phyloP scores from a whole-genome alignment of 2,329 filamentous ascomycete genomes.

The Grosmannia penicillata region DNA sequence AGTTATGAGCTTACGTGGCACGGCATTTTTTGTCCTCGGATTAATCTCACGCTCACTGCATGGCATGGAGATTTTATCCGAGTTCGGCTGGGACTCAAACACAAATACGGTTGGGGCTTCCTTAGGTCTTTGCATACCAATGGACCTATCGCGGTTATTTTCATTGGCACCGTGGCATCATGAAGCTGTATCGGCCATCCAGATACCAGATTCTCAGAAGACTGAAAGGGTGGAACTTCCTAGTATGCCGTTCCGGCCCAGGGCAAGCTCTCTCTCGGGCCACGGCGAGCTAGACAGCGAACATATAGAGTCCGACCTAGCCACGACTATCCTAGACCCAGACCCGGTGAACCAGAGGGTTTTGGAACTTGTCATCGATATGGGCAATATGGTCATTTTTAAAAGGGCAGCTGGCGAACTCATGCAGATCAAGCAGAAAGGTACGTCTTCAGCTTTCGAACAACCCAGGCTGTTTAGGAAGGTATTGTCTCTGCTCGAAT shows the following conservation, averaged over 20 bases:
- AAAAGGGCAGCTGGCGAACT: conserved; percentile 77
- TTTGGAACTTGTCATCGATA: conserved; percentile 68
- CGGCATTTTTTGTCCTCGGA: conserved; percentile 90
- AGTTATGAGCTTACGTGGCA: conserved; percentile 85
- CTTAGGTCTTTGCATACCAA: conserved; percentile 75
- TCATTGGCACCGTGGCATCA: conserved; percentile 49
- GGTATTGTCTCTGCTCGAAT: conserved; percentile 71
- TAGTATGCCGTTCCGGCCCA: conserved; percentile 23
- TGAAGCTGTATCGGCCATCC: conserved; percentile 30
- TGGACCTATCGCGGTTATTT: conserved; percentile 64
- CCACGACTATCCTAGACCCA: conserved; percentile 21
- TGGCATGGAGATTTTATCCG: conserved; percentile 78
- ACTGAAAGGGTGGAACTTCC: conserved; percentile 33
- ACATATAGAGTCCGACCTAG: conserved; percentile 9
- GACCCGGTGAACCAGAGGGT: conserved; percentile 55
- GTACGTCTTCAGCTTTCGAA: conserved; percentile 59
- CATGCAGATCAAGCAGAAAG: conserved; percentile 61
- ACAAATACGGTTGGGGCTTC: conserved; percentile 71
- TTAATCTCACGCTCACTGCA: conserved; percentile 85
- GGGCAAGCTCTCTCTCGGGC: conserved; percentile 20
- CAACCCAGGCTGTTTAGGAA: conserved; percentile 69
- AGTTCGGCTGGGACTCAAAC: conserved; percentile 86
- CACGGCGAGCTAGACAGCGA: conserved; percentile 10
- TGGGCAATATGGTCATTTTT: conserved; percentile 86
- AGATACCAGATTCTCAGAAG: conserved; percentile 34